These are phyloP conservation scores for Paralagenidium karlingii DNA, from an alignment of 352 stramenopile species.

Conservation along the genomic window DNA sequence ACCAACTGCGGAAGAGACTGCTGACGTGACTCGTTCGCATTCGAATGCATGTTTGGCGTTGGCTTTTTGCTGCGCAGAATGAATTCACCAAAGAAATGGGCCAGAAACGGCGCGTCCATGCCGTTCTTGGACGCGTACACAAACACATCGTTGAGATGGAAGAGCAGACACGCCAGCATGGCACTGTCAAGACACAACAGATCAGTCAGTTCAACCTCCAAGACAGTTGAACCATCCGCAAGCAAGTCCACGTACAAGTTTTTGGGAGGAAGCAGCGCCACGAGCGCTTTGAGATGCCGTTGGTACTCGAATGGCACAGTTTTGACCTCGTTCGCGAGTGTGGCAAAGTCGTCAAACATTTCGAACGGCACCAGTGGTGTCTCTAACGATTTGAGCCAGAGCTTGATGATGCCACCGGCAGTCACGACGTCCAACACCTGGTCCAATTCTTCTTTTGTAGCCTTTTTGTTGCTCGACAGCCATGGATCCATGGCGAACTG, in stretches of 20 bases:
- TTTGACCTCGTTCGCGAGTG: slow-evolving; percentile 24
- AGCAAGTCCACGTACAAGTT: slow-evolving; percentile 46
- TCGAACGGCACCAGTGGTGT: slow-evolving; percentile 46
- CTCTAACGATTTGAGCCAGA: slow-evolving; percentile 56
- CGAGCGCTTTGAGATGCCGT: slow-evolving; percentile 40
- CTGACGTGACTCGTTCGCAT: slow-evolving; percentile 3
- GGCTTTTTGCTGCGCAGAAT: slow-evolving; percentile 23
- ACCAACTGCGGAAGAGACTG: slow-evolving; percentile 28
- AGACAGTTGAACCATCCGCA: background rate
- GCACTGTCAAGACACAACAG: slow-evolving; percentile 11
- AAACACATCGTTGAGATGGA: slow-evolving; percentile 74
- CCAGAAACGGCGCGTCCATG: slow-evolving; percentile 45
- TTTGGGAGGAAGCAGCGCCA: slow-evolving; percentile 38
- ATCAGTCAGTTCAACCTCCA: background rate
- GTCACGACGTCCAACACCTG: slow-evolving; percentile 38
- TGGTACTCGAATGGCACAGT: slow-evolving; percentile 32
- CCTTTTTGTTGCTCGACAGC: slow-evolving; percentile 15
- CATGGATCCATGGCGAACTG: slow-evolving; percentile 20
- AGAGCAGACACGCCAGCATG: slow-evolving; percentile 62
- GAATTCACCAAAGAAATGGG: slow-evolving; percentile 32
- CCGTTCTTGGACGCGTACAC: slow-evolving; percentile 62
- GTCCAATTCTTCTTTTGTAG: slow-evolving; percentile 46
- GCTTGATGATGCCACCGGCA: slow-evolving; percentile 38
- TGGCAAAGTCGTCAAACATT: slow-evolving; percentile 45
- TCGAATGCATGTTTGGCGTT: slow-evolving; percentile 1